Evolutionary conservation across 2,329 filamentous ascomycete species (phyloP), one percentile per base, ranked within the genome.

Genomic region (Decorospora gaudefroyi): DNA sequence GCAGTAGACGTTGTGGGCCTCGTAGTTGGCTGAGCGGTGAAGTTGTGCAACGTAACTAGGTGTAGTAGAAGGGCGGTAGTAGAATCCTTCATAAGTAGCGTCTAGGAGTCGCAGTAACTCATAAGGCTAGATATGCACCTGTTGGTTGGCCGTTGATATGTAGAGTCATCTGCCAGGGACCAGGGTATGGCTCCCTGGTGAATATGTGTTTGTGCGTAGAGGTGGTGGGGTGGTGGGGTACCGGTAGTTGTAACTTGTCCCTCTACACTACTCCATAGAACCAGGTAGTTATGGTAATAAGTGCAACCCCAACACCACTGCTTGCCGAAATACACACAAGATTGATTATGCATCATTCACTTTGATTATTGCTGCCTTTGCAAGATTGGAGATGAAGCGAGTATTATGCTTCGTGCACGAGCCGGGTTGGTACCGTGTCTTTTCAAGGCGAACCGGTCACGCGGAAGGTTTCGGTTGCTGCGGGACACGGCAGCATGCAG

Each of bases 401-500:
- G 23, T 34, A 34, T 45, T 16, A 25, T 30, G 29, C 23, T 41
- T 45, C 12, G 23, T 51, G 46, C 43, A 42, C 30, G 36, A 30
- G 26, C 39, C 22, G 31, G 41, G 29, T 27, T 43, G 26, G 39
- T 46, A 34, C 34, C 27, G 38, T 33, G 29, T 43, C n/a, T 18
- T 9, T 37, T 35, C 26, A 46, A 39, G 21, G 40, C 34, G 32
- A 39, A 43, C 44, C 47, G 45, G 51, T 56, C 45, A 56, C 42
- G 48, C 50, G 53, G 46, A 51, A 46, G 38, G 44, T 46, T 43
- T 46, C 39, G 46, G 46, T 44, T 34, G 35, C 43, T 42, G 48
- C 45, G 43, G 48, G 45, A 39, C 42, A 42, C 27, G 22, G 27
- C 40, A 38, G 34, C 30, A 36, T 36, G 51, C 45, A 44, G 33